phyloP scores from a whole-genome alignment of 1,139 yeast genomes.

The Hansenula anomala region DNA sequence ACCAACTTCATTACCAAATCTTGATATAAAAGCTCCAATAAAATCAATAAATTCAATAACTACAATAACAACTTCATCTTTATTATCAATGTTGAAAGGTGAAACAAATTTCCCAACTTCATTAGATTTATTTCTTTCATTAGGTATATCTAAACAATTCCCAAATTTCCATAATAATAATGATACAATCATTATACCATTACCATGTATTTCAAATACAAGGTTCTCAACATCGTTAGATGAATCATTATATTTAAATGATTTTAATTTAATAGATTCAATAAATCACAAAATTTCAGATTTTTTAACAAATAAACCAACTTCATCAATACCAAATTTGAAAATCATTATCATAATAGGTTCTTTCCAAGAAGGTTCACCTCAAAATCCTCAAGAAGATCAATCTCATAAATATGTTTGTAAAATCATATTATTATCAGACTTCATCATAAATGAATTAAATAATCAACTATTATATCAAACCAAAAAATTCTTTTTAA shows the following conservation, averaged over 20 bases:
- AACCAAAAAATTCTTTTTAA: slow-evolving; percentile 1
- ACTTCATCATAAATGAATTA: slow-evolving; percentile 12
- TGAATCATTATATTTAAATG: slow-evolving; percentile 12
- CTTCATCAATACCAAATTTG: slow-evolving; percentile 9
- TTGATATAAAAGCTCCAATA: slow-evolving; percentile 7
- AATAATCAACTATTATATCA: slow-evolving; percentile 1
- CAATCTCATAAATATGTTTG: slow-evolving; percentile 21
- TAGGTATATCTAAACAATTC: slow-evolving; percentile 12
- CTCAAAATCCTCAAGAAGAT: slow-evolving; percentile 19
- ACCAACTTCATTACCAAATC: slow-evolving; percentile 2
- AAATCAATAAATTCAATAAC: slow-evolving; percentile 12
- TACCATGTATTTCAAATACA: slow-evolving; percentile 18
- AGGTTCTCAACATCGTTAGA: slow-evolving; percentile 17
- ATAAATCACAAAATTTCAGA: slow-evolving; percentile 14
- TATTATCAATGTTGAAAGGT: slow-evolving; percentile 13
- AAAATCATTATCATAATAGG: slow-evolving; percentile 15
- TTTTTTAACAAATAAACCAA: slow-evolving; percentile 11
- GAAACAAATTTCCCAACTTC: slow-evolving; percentile 16
- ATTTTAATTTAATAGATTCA: slow-evolving; percentile 11
- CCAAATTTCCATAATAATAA: slow-evolving; percentile 10
- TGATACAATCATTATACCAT: slow-evolving; percentile 18
- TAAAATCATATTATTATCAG: slow-evolving; percentile 16
- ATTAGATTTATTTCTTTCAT: slow-evolving; percentile 17
- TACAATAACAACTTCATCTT: slow-evolving; percentile 13
- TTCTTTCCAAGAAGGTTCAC: slow-evolving; percentile 19